phyloP scores from a whole-genome alignment of 2,329 filamentous ascomycete species.

The Aspergillus brunneoviolaceus region DNA sequence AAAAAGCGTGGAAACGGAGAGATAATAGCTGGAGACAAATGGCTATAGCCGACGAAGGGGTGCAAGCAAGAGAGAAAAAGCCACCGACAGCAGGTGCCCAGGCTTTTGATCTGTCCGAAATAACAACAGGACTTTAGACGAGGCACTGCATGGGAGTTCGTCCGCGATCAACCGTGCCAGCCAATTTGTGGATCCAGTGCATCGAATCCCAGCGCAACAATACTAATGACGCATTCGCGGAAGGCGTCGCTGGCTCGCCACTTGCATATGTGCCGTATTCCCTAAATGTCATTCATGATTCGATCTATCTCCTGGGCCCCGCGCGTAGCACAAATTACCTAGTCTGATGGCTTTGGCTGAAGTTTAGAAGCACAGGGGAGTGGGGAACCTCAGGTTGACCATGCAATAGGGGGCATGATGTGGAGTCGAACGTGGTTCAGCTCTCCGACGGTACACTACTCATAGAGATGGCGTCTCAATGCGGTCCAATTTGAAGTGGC shows the following conservation, averaged over 20 bases:
- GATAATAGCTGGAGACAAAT: conserved; percentile 4
- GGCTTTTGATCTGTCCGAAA: conserved; percentile 4
- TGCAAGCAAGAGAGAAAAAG: conserved; percentile 6
- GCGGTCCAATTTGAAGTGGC: not conserved
- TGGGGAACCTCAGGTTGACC: conserved; percentile 6
- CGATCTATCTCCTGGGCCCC: conserved; percentile 10
- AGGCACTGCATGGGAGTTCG: conserved; percentile 7
- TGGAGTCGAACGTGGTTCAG: conserved; percentile 6
- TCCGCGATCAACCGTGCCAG: conserved; percentile 3
- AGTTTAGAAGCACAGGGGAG: conserved; percentile 3
- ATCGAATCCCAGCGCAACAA: conserved; percentile 16
- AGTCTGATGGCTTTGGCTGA: conserved; percentile 7
- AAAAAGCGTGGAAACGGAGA: conserved; percentile 2
- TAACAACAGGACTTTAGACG: conserved; percentile 9
- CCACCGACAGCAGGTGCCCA: conserved; percentile 13
- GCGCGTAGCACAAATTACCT: conserved; percentile 3
- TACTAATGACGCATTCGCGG: conserved; percentile 10
- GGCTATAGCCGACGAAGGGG: not conserved
- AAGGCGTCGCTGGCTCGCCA: not conserved
- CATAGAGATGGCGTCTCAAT: not conserved
- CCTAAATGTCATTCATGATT: not conserved
- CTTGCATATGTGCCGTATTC: conserved; percentile 1
- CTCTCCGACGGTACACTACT: not conserved
- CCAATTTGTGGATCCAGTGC: conserved; percentile 12
- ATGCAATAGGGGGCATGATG: conserved; percentile 1